Evolutionary conservation across 495 filamentous ascomycete genomes (phyloP).

Genomic region (Penicillium psychrofluorescens): DNA sequence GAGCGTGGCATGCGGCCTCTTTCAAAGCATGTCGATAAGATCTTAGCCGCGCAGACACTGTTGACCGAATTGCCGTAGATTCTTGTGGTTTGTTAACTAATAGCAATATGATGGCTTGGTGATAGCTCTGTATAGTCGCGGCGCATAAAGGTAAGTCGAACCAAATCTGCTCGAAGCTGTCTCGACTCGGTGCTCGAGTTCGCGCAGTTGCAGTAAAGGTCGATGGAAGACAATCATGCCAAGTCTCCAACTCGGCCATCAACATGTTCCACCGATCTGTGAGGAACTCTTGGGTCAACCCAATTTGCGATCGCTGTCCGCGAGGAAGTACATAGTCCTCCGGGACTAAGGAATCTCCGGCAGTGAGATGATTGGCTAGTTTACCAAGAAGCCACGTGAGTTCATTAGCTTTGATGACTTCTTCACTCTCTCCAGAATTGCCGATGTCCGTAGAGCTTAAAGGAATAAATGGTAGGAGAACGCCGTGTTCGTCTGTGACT

Average conservation of each 20-base stretch:
- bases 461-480: slow-evolving; percentile 4
- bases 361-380: slow-evolving; percentile 12
- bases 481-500: slow-evolving; percentile 6
- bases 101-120: slow-evolving; percentile 11
- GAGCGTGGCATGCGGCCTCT: slow-evolving; percentile 8
- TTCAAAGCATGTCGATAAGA: slow-evolving; percentile 9
- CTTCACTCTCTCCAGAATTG: slow-evolving; percentile 4
- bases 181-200: neutral
- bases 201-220: slow-evolving; percentile 5
- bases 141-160: slow-evolving; percentile 17
- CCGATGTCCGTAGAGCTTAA: slow-evolving; percentile 1
- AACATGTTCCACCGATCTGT: slow-evolving; percentile 11
- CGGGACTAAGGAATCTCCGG: slow-evolving; percentile 6
- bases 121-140: slow-evolving; percentile 17
- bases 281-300: slow-evolving; percentile 10
- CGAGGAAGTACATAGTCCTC: slow-evolving; percentile 7
- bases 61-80: slow-evolving; percentile 18
- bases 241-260: slow-evolving; percentile 8
- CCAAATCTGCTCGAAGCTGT: slow-evolving; percentile 14
- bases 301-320: slow-evolving; percentile 5
- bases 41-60: slow-evolving; percentile 13
- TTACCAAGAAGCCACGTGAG: slow-evolving; percentile 16
- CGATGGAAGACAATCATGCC: slow-evolving; percentile 10
- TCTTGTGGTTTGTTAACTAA: slow-evolving; percentile 17
- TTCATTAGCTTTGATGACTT: slow-evolving; percentile 12